Evolutionary conservation across 495 filamentous ascomycete species (phyloP), one percentile per base, ranked within the genome.

Genomic region (Acidomyces sp.): DNA sequence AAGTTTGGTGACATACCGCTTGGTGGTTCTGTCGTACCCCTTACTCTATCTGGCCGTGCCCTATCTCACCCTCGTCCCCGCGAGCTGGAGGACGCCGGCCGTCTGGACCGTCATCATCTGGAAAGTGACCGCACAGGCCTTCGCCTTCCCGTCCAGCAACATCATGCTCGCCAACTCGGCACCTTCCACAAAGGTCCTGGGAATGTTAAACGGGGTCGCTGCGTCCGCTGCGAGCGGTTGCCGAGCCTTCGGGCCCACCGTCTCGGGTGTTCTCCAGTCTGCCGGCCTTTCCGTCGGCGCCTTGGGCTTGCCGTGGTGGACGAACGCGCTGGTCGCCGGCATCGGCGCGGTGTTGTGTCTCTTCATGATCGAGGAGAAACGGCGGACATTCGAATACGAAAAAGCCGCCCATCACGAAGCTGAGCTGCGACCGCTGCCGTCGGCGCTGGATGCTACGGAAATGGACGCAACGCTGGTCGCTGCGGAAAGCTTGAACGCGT

Each of bases 291-390:
- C 75, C 38, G 66, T 75, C 22, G 87, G 88, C 26, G 83, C 80
- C 47, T 83, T 84, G 13, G 85, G 86, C 32, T 63, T 96, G 4
- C 76, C 84, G 6, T 97, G 90, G 88, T 96, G 92, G 92, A 72
- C 74, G 37, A 83, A 77, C 51, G 82, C 77, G 6, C 32, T 84
- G 6, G 74, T 95, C 23, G 78, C 84, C 44, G 49, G 85, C 6
- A 55, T 75, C 34, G 90, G 85, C 31, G 84, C 80, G n/a, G 13
- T 60, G 56, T 46, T 72, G 33, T 60, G 62, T 34, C 65, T 77
- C 45, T 49, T 52, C 19, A 60, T 62, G 58, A 51, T 48, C 37
- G 58, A 61, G 39, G 46, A 52, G 40, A 43, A 48, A 34, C 46
- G 28, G 2, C 10, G 22, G 19, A 13, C 38, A 12, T 31, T 34